Conservation (phyloP, 129 eudicot species). For the Gnaphalium uliginosum region DNA sequence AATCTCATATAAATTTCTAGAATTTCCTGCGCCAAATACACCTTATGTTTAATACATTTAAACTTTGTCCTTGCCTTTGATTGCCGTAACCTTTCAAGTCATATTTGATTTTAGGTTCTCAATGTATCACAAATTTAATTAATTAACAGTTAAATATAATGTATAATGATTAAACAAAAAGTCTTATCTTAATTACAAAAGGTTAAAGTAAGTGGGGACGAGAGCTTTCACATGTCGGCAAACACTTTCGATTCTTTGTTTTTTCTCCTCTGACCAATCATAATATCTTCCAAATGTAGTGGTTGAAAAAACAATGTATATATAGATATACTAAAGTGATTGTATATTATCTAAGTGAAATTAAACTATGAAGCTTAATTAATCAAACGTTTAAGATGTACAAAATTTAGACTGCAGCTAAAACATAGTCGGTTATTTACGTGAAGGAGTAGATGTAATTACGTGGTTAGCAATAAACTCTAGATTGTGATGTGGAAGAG, state of each 20-base stretch:
- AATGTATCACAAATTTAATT: not conserved
- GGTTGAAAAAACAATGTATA: too few species aligned
- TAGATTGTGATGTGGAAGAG: conserved; percentile 43
- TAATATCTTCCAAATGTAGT: too few species aligned
- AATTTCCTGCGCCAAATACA: too few species aligned
- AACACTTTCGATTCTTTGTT: not conserved
- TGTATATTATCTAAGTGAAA: too few species aligned
- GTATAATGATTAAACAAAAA: not conserved
- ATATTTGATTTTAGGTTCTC: not conserved
- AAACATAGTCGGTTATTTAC: too few species aligned
- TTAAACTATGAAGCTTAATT: too few species aligned
- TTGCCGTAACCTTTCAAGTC: not conserved
- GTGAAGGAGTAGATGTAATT: not conserved
- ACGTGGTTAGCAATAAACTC: not conserved
- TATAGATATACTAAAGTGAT: too few species aligned
- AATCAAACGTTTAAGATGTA: too few species aligned
- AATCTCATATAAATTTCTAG: too few species aligned
- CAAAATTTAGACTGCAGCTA: too few species aligned
- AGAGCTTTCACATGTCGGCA: not conserved
- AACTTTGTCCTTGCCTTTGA: not conserved
- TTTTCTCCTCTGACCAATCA: not conserved
- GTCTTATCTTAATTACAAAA: not conserved
- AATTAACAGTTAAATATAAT: too few species aligned
- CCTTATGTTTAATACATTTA: not conserved
- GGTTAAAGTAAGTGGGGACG: too few species aligned